phyloP scores from a whole-genome alignment of 805 yeast species.

The Candida lessepsii region DNA sequence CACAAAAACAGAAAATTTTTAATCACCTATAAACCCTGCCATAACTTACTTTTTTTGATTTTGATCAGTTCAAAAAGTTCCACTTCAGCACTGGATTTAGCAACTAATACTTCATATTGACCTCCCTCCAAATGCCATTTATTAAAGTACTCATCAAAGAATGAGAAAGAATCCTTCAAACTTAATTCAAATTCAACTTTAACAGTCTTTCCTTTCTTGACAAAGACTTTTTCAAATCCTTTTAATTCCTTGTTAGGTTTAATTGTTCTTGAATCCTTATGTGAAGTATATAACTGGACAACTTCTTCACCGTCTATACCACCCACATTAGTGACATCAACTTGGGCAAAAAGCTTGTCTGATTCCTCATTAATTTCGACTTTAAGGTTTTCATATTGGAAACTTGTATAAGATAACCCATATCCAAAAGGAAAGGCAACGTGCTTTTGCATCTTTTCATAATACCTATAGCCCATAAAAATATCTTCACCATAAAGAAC shows the following conservation, averaged over 20 bases:
- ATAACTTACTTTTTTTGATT: constrained; percentile 10
- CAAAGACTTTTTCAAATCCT: constrained; percentile 28
- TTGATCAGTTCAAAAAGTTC: constrained; percentile 8
- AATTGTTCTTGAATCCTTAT: constrained; percentile 17
- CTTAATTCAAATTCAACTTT: constrained; percentile 19
- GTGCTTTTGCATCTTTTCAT: constrained; percentile 24
- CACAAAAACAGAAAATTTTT: too few relatives aligned
- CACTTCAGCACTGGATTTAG: constrained; percentile 21
- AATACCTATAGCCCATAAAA: constrained; percentile 31
- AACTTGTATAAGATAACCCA: constrained; percentile 32
- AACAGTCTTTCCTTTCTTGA: constrained; percentile 19
- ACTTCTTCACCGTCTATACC: constrained; percentile 26
- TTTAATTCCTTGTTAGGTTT: constrained; percentile 30
- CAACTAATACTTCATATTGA: constrained; percentile 25
- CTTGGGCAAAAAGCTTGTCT: constrained; percentile 18
- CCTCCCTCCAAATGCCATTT: constrained; percentile 28
- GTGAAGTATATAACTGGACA: constrained; percentile 27
- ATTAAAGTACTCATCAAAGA: constrained; percentile 27
- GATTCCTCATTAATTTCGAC: constrained; percentile 17
- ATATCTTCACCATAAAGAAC: constrained; percentile 35
- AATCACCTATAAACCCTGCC: constrained; percentile 15
- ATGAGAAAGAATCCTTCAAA: constrained; percentile 28
- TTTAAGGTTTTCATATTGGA: constrained; percentile 17
- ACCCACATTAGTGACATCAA: constrained; percentile 25
- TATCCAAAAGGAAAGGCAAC: constrained; percentile 35